Conservation (phyloP, 805 yeast genomes). For the Dipodascus albidus region DNA sequence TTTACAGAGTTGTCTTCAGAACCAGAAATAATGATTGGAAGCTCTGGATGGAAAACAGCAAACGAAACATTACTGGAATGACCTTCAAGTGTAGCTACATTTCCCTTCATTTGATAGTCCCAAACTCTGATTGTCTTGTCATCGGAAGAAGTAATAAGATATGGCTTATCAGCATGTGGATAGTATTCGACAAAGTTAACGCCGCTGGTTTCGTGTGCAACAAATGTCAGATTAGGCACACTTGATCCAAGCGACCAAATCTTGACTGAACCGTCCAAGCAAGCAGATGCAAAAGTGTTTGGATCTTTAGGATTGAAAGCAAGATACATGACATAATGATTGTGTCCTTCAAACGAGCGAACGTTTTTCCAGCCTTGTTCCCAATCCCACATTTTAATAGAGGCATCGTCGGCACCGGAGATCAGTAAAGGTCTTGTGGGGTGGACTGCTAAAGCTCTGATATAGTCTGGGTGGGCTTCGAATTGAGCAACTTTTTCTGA, state of each 20-base stretch:
- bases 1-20: slow-evolving; percentile 93
- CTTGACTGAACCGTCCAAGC: slow-evolving; percentile 91
- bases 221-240: slow-evolving; percentile 80
- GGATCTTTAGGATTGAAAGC: slow-evolving; percentile 97
- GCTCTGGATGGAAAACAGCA: slow-evolving; percentile 96
- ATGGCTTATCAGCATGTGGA: slow-evolving; percentile 96
- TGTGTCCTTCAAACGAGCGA: slow-evolving; percentile 91
- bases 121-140: slow-evolving; percentile 81
- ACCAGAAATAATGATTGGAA: slow-evolving; percentile 90
- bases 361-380: slow-evolving; percentile 84
- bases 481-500: slow-evolving; percentile 90
- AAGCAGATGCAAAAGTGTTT: slow-evolving; percentile 94
- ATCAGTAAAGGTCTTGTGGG: slow-evolving; percentile 84
- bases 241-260: slow-evolving; percentile 90
- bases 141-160: slow-evolving; percentile 82
- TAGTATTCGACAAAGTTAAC: slow-evolving; percentile 95
- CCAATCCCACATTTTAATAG: slow-evolving; percentile 96
- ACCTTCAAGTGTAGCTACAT: slow-evolving; percentile 90
- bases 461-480: slow-evolving; percentile 97
- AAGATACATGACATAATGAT: slow-evolving; percentile 87
- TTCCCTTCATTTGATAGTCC: slow-evolving; percentile 96
- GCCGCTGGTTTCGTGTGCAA: slow-evolving; percentile 86
- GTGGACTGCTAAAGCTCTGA: slow-evolving; percentile 87
- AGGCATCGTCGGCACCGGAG: slow-evolving; percentile 85
- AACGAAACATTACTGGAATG: slow-evolving; percentile 91